A percentile compares a stretch with the other conserved stretches of the same genome.
Evolutionary conservation across 495 filamentous ascomycete genomes (phyloP).

Genomic region (Podospora bellae-mahoneyi): DNA sequence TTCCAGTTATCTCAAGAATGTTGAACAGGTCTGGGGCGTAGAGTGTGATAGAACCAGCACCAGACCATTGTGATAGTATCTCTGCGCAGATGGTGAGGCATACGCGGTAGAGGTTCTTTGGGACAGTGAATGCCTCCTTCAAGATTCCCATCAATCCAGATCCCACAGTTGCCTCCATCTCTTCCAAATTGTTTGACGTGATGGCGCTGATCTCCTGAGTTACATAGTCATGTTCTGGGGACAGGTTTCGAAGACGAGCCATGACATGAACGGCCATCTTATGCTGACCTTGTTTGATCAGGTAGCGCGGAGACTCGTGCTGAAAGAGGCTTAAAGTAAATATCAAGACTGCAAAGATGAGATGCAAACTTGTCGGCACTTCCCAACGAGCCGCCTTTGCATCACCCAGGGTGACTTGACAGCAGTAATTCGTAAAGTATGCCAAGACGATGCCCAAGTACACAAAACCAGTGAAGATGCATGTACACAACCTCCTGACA

Average conservation of each 20-base stretch:
- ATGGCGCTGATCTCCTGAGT: constrained; percentile 49
- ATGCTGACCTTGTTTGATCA: constrained; percentile 50
- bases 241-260: constrained; percentile 48
- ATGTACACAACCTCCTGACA: constrained; percentile 65
- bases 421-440: constrained; percentile 57
- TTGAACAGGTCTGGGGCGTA: constrained; percentile 66
- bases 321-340: constrained; percentile 61
- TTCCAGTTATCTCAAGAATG: constrained; percentile 59
- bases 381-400: constrained; percentile 57
- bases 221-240: constrained; percentile 49
- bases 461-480: constrained; percentile 62
- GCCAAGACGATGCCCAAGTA: constrained; percentile 62
- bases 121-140: constrained; percentile 58
- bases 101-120: constrained; percentile 61
- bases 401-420: constrained; percentile 56
- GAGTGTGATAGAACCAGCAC: constrained; percentile 63
- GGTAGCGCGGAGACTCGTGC: constrained; percentile 58
- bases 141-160: constrained; percentile 52
- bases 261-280: constrained; percentile 47
- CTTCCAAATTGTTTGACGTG: constrained; percentile 46
- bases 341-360: constrained; percentile 70
- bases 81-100: constrained; percentile 58
- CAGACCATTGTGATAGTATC: constrained; percentile 66
- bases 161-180: constrained; percentile 57
- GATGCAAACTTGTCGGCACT: constrained; percentile 65